Conservation (phyloP, 2,329 filamentous ascomycete species). For the Ascochyta clinopodiicola region DNA sequence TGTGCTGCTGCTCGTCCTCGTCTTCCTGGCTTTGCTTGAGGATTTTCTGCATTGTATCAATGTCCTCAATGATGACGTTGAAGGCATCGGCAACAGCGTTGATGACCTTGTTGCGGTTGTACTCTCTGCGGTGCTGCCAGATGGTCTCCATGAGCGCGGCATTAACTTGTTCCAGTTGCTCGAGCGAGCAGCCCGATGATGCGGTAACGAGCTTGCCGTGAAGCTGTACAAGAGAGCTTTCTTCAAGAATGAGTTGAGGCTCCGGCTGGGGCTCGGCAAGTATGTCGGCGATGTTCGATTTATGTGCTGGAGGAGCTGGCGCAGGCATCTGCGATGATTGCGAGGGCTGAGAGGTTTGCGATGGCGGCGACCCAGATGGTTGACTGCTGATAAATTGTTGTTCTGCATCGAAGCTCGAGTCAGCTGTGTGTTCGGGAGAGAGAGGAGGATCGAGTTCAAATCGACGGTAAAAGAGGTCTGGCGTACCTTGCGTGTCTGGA, state of each 20-base stretch:
- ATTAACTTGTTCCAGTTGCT: constrained; percentile 94
- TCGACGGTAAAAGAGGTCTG: constrained; percentile 25
- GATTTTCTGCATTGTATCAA: constrained; percentile 61
- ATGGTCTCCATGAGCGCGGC: constrained; percentile 88
- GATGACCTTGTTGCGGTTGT: constrained; percentile 80
- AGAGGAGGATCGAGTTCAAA: constrained; percentile 17
- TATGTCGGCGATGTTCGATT: constrained; percentile 48
- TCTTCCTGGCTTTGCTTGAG: constrained; percentile 50
- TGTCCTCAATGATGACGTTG: constrained; percentile 75
- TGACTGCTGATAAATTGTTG: constrained; percentile 45
- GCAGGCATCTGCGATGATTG: constrained; percentile 40
- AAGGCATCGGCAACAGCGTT: constrained; percentile 71
- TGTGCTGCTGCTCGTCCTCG: constrained; percentile 12
- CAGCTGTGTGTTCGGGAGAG: constrained; percentile 21
- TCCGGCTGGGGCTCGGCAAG: constrained; percentile 49
- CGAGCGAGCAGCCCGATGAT: constrained; percentile 82
- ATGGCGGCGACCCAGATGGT: constrained; percentile 47
- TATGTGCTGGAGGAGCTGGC: constrained; percentile 43
- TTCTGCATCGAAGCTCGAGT: constrained; percentile 33
- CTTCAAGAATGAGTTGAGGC: constrained; percentile 54
- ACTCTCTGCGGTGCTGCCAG: constrained; percentile 79
- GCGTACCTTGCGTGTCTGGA: constrained; percentile 68
- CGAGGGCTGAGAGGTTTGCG: constrained; percentile 44
- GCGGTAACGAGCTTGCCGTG: constrained; percentile 68
- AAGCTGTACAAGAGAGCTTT: constrained; percentile 62